A percentile compares a stretch with the other conserved stretches of the same genome.
Evolutionary conservation across 345 rosid species (phyloP).

Genomic region (Anacardium occidentale): DNA sequence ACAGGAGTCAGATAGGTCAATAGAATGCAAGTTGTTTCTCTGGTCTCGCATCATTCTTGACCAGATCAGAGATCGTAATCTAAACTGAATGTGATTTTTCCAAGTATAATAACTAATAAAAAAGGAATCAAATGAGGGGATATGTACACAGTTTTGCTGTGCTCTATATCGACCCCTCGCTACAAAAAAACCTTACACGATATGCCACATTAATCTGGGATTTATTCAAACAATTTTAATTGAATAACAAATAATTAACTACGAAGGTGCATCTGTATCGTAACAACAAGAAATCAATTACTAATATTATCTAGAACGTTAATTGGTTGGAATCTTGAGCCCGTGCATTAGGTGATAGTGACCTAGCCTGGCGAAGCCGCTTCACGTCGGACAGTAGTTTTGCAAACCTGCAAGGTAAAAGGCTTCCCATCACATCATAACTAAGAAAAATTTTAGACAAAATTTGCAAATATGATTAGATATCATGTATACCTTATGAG

Average conservation of each 20-base stretch:
- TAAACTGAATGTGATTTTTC: neutral
- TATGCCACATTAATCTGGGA: no score
- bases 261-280: neutral
- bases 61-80: no score
- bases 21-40: no score
- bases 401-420: constrained; percentile 46
- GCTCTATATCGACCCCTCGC: no score
- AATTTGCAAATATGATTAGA: neutral
- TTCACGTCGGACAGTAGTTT: constrained; percentile 59
- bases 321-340: neutral
- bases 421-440: neutral
- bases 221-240: no score
- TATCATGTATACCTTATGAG: constrained; percentile 35
- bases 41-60: no score
- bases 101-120: no score
- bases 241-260: neutral
- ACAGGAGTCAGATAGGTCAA: no score
- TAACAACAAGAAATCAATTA: neutral
- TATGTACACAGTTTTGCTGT: no score
- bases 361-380: constrained; percentile 39
- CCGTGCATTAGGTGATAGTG: constrained; percentile 24
- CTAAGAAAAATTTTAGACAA: neutral
- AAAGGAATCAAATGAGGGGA: no score
- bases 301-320: neutral
- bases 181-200: no score